phyloP scores from a whole-genome alignment of 2,329 filamentous ascomycete species.

The Verruconis gallopava region DNA sequence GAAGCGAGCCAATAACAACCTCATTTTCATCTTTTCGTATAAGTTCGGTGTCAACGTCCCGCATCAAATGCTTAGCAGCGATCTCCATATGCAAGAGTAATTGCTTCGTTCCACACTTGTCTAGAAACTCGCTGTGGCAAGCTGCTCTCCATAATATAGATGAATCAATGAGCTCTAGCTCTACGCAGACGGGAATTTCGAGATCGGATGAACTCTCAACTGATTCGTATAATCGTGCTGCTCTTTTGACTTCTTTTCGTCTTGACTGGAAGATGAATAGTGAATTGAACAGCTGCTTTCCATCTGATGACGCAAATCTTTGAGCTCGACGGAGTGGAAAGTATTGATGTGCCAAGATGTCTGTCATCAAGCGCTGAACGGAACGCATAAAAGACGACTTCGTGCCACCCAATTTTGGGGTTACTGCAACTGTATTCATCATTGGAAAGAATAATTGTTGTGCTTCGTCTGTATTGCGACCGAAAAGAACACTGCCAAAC shows the following conservation, averaged over 20 bases:
- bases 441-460: conserved; percentile 67
- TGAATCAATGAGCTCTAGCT: conserved; percentile 53
- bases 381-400: conserved; percentile 53
- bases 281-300: conserved; percentile 44
- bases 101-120: conserved; percentile 29
- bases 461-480: conserved; percentile 60
- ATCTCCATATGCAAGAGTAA: conserved; percentile 49
- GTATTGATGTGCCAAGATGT: conserved; percentile 58
- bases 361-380: conserved; percentile 56
- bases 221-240: conserved; percentile 43
- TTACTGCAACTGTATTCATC: conserved; percentile 78
- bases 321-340: conserved; percentile 64
- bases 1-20: conserved; percentile 54
- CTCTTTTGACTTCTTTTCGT: conserved; percentile 20
- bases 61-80: conserved; percentile 45
- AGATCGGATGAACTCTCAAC: conserved; percentile 52
- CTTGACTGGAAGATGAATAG: conserved; percentile 54
- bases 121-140: conserved; percentile 46
- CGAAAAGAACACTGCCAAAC: conserved; percentile 74
- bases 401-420: conserved; percentile 59
- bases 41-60: conserved; percentile 34
- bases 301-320: conserved; percentile 33
- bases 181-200: conserved; percentile 71
- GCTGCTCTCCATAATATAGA: conserved; percentile 58
- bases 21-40: conserved; percentile 39